Percentiles rank a stretch among this genome's conserved stretches.
Evolutionary conservation across 208 protist species (phyloP).

Genomic region (Acanthamoeba culbertsoni): DNA sequence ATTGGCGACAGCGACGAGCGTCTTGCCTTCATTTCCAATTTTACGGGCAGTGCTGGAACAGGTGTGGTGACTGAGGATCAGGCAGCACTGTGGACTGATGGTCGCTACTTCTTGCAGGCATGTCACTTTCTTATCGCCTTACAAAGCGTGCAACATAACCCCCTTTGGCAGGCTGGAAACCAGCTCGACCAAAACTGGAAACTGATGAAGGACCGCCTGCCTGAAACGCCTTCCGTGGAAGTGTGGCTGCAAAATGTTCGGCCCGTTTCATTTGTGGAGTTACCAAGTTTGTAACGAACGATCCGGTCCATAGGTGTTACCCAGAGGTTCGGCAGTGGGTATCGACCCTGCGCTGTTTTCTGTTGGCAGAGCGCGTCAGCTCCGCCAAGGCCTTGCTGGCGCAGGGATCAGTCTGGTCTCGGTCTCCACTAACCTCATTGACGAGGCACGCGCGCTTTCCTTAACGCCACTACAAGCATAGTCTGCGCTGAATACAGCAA

Average conservation of each 20-base stretch:
- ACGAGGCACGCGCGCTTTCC: background rate
- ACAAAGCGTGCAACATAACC: background rate
- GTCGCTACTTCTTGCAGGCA: slow-evolving; percentile 95
- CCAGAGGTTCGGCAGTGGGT: slow-evolving; percentile 51
- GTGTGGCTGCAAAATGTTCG: slow-evolving; percentile 60
- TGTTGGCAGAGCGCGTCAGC: background rate
- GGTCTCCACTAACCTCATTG: background rate
- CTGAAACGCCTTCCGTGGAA: slow-evolving; percentile 61
- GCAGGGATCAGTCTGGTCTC: background rate
- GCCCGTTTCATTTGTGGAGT: background rate
- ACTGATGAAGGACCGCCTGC: slow-evolving; percentile 76
- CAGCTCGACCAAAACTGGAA: slow-evolving; percentile 63
- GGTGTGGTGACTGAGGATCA: slow-evolving; percentile 78
- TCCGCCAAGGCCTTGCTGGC: background rate
- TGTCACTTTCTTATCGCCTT: background rate
- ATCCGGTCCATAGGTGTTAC: background rate
- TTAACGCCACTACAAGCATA: background rate
- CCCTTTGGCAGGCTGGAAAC: background rate
- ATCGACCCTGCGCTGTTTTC: slow-evolving; percentile 70
- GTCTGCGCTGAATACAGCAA: background rate
- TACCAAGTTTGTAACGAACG: background rate
- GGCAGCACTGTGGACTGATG: slow-evolving; percentile 95
- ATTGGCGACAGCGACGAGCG: slow-evolving; percentile 88
- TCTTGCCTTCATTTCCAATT: slow-evolving; percentile 92
- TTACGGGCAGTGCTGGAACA: slow-evolving; percentile 92